Evolutionary conservation across 2,329 filamentous ascomycete species (phyloP).

Genomic region (Pseudocercospora eumusae): DNA sequence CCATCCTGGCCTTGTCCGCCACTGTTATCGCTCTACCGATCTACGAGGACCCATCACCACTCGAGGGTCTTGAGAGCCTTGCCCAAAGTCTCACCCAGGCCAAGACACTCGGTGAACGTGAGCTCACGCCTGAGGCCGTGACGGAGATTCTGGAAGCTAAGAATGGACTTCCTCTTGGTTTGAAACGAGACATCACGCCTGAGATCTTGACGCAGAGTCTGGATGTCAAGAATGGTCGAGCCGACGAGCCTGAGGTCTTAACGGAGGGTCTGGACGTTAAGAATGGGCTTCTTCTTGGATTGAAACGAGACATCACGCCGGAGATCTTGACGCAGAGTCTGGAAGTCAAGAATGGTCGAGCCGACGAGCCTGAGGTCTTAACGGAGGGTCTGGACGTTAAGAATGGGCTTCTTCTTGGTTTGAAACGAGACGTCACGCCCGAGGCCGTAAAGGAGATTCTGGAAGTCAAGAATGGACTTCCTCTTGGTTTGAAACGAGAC

Average conservation of each 20-base stretch:
- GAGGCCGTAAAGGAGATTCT: not conserved
- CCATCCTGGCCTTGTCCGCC: conserved; percentile 1
- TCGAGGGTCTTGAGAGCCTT: not conserved
- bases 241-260: too few relatives aligned
- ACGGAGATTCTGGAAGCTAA: not conserved
- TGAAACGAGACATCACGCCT: too few relatives aligned
- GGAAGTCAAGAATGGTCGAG: too few relatives aligned
- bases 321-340: not conserved
- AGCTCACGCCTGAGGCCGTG: not conserved
- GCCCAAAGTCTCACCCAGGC: not conserved
- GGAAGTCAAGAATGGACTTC: too few relatives aligned
- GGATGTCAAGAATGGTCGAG: too few relatives aligned
- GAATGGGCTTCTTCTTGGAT: too few relatives aligned
- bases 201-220: not conserved
- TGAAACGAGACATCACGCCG: too few relatives aligned
- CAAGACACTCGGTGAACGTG: not conserved
- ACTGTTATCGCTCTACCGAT: conserved; percentile 2
- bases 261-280: not conserved
- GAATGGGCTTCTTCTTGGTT: too few relatives aligned
- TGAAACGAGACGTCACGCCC: too few relatives aligned
- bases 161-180: too few relatives aligned
- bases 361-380: too few relatives aligned
- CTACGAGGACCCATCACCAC: not conserved
- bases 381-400: not conserved
- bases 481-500: too few relatives aligned